Percentiles rank a stretch among this genome's conserved stretches.
Conservation (phyloP, 768 basidiomycete species). For the Leccinum aurantiacum region DNA sequence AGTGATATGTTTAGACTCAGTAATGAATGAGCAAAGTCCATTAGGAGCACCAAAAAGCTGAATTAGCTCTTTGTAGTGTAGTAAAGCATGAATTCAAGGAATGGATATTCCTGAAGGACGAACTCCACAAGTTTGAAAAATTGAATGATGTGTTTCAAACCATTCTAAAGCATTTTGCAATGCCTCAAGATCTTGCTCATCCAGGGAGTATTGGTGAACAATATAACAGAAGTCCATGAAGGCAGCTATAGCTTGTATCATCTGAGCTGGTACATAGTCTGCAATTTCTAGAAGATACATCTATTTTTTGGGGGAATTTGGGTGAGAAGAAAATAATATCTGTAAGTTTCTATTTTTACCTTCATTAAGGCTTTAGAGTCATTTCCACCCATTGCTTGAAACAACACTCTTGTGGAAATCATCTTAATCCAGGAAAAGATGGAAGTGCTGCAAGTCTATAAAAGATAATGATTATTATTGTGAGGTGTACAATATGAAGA, state of each 20-base stretch:
- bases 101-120: too few relatives aligned
- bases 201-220: too few relatives aligned
- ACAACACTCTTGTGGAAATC: background rate
- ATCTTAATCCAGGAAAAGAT: background rate
- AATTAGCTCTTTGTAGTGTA: too few relatives aligned
- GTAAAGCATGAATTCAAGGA: too few relatives aligned
- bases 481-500: background rate
- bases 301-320: background rate
- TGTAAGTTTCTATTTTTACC: background rate
- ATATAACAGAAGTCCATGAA: background rate
- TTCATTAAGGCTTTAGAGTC: background rate
- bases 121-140: too few relatives aligned
- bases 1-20: too few relatives aligned
- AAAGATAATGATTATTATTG: background rate
- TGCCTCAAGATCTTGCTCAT: too few relatives aligned
- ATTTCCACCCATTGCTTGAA: background rate
- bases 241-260: background rate
- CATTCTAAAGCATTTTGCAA: too few relatives aligned
- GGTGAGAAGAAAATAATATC: too few relatives aligned
- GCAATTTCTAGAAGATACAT: background rate
- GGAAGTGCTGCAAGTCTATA: background rate
- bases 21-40: too few relatives aligned
- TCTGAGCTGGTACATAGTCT: background rate
- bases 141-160: too few relatives aligned
- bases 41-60: too few relatives aligned